Evolutionary conservation across 495 filamentous ascomycete genomes (phyloP), one percentile per base, ranked within the genome.

Genomic region (Gamarada debralockiae): DNA sequence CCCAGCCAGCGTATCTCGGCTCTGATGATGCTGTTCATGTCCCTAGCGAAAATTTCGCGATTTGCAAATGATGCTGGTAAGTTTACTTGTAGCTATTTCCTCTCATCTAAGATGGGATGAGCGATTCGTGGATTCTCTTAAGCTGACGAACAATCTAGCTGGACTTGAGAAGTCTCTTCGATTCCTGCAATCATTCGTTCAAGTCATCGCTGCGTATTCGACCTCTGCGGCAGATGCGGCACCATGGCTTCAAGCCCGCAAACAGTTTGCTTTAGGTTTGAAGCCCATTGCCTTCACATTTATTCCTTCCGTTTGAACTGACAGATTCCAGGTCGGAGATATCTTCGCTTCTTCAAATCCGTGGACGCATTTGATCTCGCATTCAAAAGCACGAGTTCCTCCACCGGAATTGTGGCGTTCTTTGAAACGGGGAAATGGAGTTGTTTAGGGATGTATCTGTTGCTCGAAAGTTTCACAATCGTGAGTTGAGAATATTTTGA

Each of bases 161-260:
- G 83, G 83, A 5, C 71, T 85, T 10, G 83, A 86, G 58, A 77
- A 81, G 55, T 77, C 72, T 37, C 70, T 85, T 53, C 81, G 82
- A 41, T 66, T 81, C 43, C 58, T 84, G 56, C 82, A 86, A 62
- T 62, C 81, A 33, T 33, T 76, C 23, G 62, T 70, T 10, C 74
- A 77, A 52, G 71, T 82, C 57, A 66, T 70, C 13, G 68, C 67
- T 12, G 68, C 67, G 21, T 69, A 73, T 38, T 9, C 29, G n/a
- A 3, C 23, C 2, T 9, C 20, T 53, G 54, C 66, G 10, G 36
- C 50, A 56, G 22, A 52, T 66, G 40, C 60, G 65, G 5, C 9
- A 6, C 20, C 33, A n/a, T 36, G 17, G 25, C 40, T 29, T 14
- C 20, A 13, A 8, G 41, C 52, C 12, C 15, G 18, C n/a, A 29